Evolutionary conservation across 2,329 filamentous ascomycete species (phyloP).

Genomic region (Phialocephala sp.): DNA sequence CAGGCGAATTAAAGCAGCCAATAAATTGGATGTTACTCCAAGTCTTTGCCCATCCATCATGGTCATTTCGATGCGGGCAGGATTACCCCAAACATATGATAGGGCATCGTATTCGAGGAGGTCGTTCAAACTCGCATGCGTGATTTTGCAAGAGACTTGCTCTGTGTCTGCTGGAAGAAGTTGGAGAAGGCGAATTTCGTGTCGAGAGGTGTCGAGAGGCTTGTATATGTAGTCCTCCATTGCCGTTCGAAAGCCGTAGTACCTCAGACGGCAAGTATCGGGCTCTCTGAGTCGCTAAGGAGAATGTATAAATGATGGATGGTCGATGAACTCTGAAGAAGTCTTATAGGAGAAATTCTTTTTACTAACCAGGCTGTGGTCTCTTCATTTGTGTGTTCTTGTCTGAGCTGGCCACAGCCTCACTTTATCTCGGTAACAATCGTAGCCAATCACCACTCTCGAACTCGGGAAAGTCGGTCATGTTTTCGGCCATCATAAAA

Average conservation of each 20-base stretch:
- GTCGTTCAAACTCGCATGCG: not conserved
- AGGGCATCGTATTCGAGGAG: slow-evolving; percentile 5
- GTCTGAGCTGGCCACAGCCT: too few relatives aligned
- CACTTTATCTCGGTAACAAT: too few relatives aligned
- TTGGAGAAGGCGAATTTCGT: not conserved
- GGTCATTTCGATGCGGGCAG: not conserved
- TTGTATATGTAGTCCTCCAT: not conserved
- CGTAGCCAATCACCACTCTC: too few relatives aligned
- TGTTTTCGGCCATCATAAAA: too few relatives aligned
- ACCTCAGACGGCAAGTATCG: too few relatives aligned
- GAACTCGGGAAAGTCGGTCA: too few relatives aligned
- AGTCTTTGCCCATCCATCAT: not conserved
- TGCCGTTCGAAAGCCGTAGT: not conserved
- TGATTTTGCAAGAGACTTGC: not conserved
- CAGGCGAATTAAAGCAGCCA: not conserved
- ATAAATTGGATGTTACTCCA: not conserved
- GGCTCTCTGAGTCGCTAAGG: too few relatives aligned
- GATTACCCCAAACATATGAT: not conserved
- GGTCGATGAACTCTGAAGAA: too few relatives aligned
- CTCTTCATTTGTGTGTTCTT: too few relatives aligned
- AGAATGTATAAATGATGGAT: too few relatives aligned
- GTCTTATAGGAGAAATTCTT: too few relatives aligned
- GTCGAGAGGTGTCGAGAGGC: not conserved
- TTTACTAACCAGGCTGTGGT: too few relatives aligned
- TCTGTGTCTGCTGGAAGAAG: not conserved